A percentile compares a stretch with the other conserved stretches of the same genome.
phyloP scores from a whole-genome alignment of 1,139 yeast species.

The Nakaseomyces uthaithaninus region DNA sequence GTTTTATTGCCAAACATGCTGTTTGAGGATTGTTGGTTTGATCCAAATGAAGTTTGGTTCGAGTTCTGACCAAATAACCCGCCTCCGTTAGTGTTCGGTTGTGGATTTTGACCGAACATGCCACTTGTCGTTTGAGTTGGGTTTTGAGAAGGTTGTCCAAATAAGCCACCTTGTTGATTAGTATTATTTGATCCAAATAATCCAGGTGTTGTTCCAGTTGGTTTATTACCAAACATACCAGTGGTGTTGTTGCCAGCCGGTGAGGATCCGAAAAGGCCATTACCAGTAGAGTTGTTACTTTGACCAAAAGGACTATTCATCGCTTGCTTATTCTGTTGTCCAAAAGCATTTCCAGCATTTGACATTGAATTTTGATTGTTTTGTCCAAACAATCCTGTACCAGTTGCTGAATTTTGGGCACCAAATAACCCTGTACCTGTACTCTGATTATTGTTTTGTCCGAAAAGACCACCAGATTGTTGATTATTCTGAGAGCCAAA shows the following conservation, averaged over 20 bases:
- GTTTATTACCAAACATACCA: conserved; percentile 34
- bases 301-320: conserved; percentile 23
- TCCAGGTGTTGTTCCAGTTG: conserved; percentile 20
- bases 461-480: conserved; percentile 32
- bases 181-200: conserved; percentile 27
- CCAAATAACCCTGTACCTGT: conserved; percentile 27
- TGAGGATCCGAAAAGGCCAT: conserved; percentile 30
- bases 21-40: conserved; percentile 11
- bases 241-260: conserved; percentile 11
- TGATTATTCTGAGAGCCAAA: conserved; percentile 4
- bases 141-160: conserved; percentile 27
- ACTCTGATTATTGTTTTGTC: conserved; percentile 17
- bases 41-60: conserved; percentile 11
- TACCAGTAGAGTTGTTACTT: conserved; percentile 17
- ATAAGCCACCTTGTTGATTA: conserved; percentile 11
- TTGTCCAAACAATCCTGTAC: conserved; percentile 6
- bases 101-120: conserved; percentile 10
- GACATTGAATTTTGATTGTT: conserved; percentile 18
- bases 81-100: conserved; percentile 15
- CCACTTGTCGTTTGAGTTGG: conserved; percentile 23
- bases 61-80: conserved; percentile 30
- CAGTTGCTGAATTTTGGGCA: conserved; percentile 13
- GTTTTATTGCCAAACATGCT: conserved; percentile 32
- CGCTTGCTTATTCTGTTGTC: conserved; percentile 13
- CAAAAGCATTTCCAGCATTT: conserved; percentile 30